Evolutionary conservation across 441 rosid genomes (phyloP).

Genomic region (Euphorbia schlechtendalii): DNA sequence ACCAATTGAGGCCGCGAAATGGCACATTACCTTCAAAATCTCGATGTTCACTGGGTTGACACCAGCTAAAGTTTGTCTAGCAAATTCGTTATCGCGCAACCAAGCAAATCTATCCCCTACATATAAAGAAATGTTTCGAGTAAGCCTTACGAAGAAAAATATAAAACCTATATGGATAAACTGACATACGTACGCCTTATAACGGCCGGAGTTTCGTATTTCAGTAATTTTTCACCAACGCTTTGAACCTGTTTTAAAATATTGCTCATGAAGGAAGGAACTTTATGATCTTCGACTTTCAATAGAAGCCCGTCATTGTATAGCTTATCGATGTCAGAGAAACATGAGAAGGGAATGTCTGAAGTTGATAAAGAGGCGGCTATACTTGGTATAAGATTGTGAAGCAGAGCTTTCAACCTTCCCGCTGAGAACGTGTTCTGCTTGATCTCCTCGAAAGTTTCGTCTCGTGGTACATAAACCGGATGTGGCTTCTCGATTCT

Average conservation of each 20-base stretch:
- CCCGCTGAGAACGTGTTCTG: slow-evolving; percentile 76
- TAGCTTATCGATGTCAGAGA: slow-evolving; percentile 81
- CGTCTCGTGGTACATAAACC: slow-evolving; percentile 86
- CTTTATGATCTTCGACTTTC: slow-evolving; percentile 38
- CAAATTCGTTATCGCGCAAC: slow-evolving; percentile 87
- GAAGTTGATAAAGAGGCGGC: slow-evolving; percentile 69
- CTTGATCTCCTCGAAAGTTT: slow-evolving; percentile 87
- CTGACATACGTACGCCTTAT: slow-evolving; percentile 45
- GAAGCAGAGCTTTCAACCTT: slow-evolving; percentile 78
- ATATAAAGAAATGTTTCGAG: slow-evolving; percentile 8
- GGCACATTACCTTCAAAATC: slow-evolving; percentile 48
- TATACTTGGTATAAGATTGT: slow-evolving; percentile 83
- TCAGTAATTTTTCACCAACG: slow-evolving; percentile 51
- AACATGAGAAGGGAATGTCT: slow-evolving; percentile 75
- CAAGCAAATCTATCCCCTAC: slow-evolving; percentile 89
- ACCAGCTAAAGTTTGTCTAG: slow-evolving; percentile 84
- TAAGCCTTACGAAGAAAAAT: not conserved
- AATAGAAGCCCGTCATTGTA: slow-evolving; percentile 57
- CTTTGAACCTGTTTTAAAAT: slow-evolving; percentile 43
- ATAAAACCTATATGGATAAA: slow-evolving; percentile 2
- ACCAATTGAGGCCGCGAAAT: no score
- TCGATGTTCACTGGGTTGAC: slow-evolving; percentile 84
- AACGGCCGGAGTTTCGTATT: slow-evolving; percentile 72
- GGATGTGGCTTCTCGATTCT: slow-evolving; percentile 79
- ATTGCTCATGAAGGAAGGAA: slow-evolving; percentile 23